Evolutionary conservation across 306 rosid species (phyloP).

Genomic region (Cicer chorassanicum): DNA sequence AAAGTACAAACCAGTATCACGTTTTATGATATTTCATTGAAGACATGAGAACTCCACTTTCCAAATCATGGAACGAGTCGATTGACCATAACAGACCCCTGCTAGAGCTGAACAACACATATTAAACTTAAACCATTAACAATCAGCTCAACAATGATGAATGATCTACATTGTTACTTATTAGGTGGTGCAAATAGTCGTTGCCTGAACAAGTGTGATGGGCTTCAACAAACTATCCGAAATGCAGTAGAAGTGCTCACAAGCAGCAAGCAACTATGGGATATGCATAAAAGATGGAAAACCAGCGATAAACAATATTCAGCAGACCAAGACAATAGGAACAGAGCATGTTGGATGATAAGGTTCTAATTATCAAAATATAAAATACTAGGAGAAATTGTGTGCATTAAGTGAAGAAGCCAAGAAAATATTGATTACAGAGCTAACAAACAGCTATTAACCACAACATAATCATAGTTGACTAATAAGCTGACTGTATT

Average conservation of each 20-base stretch:
- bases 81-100: no score
- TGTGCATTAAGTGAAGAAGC: background rate
- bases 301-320: background rate
- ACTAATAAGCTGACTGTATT: background rate
- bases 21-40: no score
- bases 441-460: constrained; percentile 10
- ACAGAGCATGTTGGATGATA: background rate
- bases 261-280: background rate
- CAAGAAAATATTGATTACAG: background rate
- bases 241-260: background rate
- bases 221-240: background rate
- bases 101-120: no score
- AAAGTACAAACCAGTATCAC: no score
- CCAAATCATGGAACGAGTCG: no score
- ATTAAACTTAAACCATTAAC: no score
- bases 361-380: constrained; percentile 22
- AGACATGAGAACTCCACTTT: no score
- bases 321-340: background rate
- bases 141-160: background rate
- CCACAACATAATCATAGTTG: background rate
- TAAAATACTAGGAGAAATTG: background rate
- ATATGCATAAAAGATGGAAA: background rate
- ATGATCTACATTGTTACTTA: background rate
- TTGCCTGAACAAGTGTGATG: background rate
- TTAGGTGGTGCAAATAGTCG: background rate